Evolutionary conservation across 768 basidiomycete genomes (phyloP), one percentile per base, ranked within the genome.

Genomic region (Exidia glandulosa): DNA sequence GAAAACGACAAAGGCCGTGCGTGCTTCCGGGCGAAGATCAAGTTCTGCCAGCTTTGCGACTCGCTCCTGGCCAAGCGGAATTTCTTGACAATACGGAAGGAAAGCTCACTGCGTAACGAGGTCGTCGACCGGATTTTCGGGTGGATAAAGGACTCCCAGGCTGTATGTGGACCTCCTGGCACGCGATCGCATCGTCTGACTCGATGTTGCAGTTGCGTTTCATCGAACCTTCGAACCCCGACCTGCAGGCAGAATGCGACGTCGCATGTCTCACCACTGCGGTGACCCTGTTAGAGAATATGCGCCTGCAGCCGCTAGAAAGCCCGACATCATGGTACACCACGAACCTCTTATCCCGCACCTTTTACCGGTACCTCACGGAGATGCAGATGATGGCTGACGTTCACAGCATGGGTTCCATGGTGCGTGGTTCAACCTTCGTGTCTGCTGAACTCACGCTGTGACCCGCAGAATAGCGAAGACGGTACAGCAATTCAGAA

Each of bases 341-440:
- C 29, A 76, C 79, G 1, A 87, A 90, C 67, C 82, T 83, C 10
- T 81, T 88, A 19, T 86, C 89, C 2, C 77, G 92, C 27, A 70
- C 91, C 30, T 94, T 94, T 73, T 85, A 85, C 66, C 84, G 84
- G 58, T 91, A 93, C 66, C 83, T 86, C 31, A 77, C 75, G 14
- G 50, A 54, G 25, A 54, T 54, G 50, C 16, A 54, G 50, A 14
- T 14, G 25, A 54, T 54, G 50, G 61, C 73, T 74, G 13, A 60
- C 69, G 5, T 77, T 31, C 78, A 5, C 78, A 79, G 54, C 78
- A 77, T 64, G 82, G 82, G 57, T 78, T 79, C 1, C 85, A 57
- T 41, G 14, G 33, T 57, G 25, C 5, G 56, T 34, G 25, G 23
- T 23, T 57, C 12, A n/a, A 2, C n/a, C 13, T 57, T 36, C 32